Evolutionary conservation across 148 eudicot species (phyloP).

Genomic region (Linanthus parryae): DNA sequence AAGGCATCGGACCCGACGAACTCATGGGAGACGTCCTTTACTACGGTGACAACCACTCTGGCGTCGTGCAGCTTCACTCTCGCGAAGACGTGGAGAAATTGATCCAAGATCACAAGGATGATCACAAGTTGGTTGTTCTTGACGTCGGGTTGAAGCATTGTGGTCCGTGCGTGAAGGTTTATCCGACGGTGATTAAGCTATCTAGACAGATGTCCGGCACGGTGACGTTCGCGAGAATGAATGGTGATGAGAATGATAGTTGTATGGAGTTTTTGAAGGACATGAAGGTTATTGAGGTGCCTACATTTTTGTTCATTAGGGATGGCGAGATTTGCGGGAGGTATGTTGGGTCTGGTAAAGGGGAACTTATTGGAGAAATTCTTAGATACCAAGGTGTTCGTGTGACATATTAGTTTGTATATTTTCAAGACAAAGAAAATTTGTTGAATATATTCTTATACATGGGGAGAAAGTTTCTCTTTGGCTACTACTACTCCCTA

Average conservation of each 20-base stretch:
- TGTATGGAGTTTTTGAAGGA: slow-evolving; percentile 85
- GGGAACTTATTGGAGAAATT: slow-evolving; percentile 86
- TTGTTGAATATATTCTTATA: no score
- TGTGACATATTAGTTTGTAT: slow-evolving; percentile 71
- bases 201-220: slow-evolving; percentile 72
- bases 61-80: slow-evolving; percentile 66
- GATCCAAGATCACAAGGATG: slow-evolving; percentile 46
- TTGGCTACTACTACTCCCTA: no score
- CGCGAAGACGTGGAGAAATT: slow-evolving; percentile 64
- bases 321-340: slow-evolving; percentile 82
- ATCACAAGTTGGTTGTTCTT: slow-evolving; percentile 55
- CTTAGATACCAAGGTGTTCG: slow-evolving; percentile 93
- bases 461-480: no score
- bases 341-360: slow-evolving; percentile 91
- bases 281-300: slow-evolving; percentile 83
- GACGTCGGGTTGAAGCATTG: slow-evolving; percentile 94
- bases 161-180: slow-evolving; percentile 96
- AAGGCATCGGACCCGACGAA: slow-evolving; percentile 66
- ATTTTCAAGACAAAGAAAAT: no score
- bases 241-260: slow-evolving; percentile 93
- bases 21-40: slow-evolving; percentile 76
- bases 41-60: slow-evolving; percentile 82
- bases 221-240: slow-evolving; percentile 86
- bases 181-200: slow-evolving; percentile 87
- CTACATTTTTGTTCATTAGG: slow-evolving; percentile 89